Evolutionary conservation across 768 basidiomycete species (phyloP), one percentile per base, ranked within the genome.

Genomic region (Podaxis mareebaensis): DNA sequence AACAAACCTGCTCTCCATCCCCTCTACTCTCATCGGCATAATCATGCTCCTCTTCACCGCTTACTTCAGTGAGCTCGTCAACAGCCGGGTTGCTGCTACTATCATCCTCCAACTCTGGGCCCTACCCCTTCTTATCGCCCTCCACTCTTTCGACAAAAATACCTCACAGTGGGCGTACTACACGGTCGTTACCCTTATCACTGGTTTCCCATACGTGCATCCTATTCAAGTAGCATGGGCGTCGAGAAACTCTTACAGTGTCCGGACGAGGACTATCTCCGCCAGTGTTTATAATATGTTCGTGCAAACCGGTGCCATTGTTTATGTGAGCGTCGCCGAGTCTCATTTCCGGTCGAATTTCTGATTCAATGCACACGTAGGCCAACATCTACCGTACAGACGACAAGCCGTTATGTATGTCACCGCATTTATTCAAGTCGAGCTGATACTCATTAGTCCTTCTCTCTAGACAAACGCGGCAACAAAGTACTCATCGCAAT

Each of bases 261-360:
- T 89, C 2, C 73, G 82, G 48, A 85, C 82, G 5, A 78, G 78
- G 58, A 81, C 80, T 3, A 69, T 81, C n/a, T 79, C 78, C 17
- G 80, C 80, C 4, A 78, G 78, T 59, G 73, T 85, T 28, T 88
- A 89, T 71, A 89, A 88, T 66, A 85, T 88, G 80, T 83, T 82
- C 64, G 84, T 87, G n/a, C 85, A 88, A 70, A 81, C 81, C 3
- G 83, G 83, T 17, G 77, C 74, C 17, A 81, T 87, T 38, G 73
- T 82, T 40, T 79, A 79, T 65, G 82, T 82, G 61, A 52, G 79
- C 20, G 20, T 17, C n/a, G 15, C 73, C 13, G 2, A 46, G 20
- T 51, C 17, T 33, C 10, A 7, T 30, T n/a, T 22, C 4, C 58
- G 17, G 33, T 55, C 24, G 20, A 40, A 52, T 30, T 6, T 40